These are phyloP conservation scores for Gyromitra esculenta DNA, from an alignment of 2,329 filamentous ascomycete genomes.

Conservation along the genomic window DNA sequence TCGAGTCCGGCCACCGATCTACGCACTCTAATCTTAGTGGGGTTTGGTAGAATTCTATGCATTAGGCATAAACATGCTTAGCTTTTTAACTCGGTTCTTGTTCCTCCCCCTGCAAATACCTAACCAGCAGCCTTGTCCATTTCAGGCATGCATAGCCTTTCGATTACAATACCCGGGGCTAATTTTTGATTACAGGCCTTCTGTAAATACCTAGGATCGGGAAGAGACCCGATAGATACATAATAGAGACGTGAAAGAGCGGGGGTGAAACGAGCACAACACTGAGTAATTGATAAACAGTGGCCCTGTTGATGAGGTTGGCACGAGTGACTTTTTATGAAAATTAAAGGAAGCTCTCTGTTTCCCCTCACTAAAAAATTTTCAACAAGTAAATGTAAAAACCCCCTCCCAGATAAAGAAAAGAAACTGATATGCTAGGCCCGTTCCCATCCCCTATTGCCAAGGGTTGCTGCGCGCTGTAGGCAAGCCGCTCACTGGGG, in stretches of 20 bases:
- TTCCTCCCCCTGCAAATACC: background rate
- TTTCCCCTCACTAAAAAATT: background rate
- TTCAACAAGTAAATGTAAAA: background rate
- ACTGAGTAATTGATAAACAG: background rate
- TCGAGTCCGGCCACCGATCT: background rate
- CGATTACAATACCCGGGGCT: background rate
- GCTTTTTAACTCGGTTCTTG: background rate
- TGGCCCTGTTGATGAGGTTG: background rate
- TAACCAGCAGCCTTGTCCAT: background rate
- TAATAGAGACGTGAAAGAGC: background rate
- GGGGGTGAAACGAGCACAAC: background rate
- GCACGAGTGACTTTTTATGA: conserved; percentile 5
- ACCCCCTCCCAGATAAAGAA: background rate
- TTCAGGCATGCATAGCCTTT: background rate
- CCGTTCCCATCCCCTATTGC: no score
- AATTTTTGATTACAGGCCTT: background rate
- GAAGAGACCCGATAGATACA: background rate
- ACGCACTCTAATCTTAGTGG: background rate
- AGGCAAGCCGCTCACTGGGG: no score
- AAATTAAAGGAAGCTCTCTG: background rate
- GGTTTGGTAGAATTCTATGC: background rate
- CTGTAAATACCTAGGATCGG: background rate
- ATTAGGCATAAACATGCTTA: background rate
- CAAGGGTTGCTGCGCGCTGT: no score
- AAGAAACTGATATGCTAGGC: background rate